Conservation (phyloP, 2,329 filamentous ascomycete genomes). For the Pseudogymnoascus sp. region DNA sequence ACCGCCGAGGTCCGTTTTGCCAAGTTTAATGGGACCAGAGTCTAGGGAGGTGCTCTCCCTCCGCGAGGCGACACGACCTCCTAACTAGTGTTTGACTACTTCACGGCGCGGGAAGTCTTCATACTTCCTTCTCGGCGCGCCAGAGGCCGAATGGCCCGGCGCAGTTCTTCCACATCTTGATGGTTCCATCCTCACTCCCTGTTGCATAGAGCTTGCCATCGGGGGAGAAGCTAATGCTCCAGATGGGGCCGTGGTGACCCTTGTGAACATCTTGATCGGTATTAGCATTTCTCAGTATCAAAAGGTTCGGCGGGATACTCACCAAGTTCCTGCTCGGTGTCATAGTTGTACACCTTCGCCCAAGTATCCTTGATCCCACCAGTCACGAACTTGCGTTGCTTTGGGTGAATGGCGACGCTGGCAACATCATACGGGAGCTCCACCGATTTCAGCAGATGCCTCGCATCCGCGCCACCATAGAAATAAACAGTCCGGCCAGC, state of each 20-base stretch:
- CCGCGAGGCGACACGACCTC: neutral
- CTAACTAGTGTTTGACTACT: neutral
- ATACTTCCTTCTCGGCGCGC: conserved; percentile 27
- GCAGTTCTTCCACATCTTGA: conserved; percentile 80
- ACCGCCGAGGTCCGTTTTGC: neutral
- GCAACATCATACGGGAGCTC: conserved; percentile 78
- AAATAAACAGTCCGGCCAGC: conserved; percentile 94
- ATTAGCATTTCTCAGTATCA: neutral
- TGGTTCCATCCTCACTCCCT: conserved; percentile 92
- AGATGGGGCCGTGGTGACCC: conserved; percentile 94
- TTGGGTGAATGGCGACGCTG: conserved; percentile 79
- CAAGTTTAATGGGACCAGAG: neutral
- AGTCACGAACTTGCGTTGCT: conserved; percentile 75
- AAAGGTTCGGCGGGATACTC: conserved; percentile 26
- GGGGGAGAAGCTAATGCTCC: conserved; percentile 90
- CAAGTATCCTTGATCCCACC: conserved; percentile 89
- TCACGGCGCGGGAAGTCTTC: neutral
- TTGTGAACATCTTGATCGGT: conserved; percentile 69
- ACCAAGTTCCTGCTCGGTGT: conserved; percentile 72
- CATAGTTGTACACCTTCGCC: conserved; percentile 90
- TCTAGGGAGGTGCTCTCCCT: neutral
- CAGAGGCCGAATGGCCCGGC: conserved; percentile 58
- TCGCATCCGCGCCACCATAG: conserved; percentile 69
- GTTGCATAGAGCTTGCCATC: conserved; percentile 96
- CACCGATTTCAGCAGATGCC: conserved; percentile 67